Percentiles rank a stretch among this genome's conserved stretches.
These are phyloP conservation scores for Talaromyces sp. DNA, from an alignment of 2,329 filamentous ascomycete genomes.

Conservation along the genomic window DNA sequence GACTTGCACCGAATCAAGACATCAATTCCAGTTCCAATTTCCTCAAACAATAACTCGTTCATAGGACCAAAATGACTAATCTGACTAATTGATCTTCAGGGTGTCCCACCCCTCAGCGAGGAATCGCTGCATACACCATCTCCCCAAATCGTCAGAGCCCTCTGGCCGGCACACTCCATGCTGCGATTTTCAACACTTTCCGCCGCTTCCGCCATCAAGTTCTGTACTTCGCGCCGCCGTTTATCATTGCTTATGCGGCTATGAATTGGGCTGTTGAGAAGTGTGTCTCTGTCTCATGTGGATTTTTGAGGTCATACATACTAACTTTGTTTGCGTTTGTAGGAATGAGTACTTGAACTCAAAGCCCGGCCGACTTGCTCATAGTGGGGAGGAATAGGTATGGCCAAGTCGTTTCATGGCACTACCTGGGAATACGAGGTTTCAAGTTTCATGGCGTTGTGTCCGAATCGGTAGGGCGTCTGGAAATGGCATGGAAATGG, in stretches of 20 bases:
- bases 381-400: constrained; percentile 32
- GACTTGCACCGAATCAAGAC: not conserved
- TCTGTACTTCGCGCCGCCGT: constrained; percentile 79
- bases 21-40: not conserved
- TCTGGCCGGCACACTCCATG: constrained; percentile 71
- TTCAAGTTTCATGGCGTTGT: not conserved
- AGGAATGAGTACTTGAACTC: constrained; percentile 52
- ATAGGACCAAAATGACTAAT: not conserved
- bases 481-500: not conserved
- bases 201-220: constrained; percentile 81
- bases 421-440: not conserved
- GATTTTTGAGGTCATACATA: not conserved
- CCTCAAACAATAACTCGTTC: not conserved
- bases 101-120: constrained; percentile 52
- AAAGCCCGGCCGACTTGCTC: constrained; percentile 43
- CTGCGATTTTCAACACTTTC: constrained; percentile 93
- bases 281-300: constrained; percentile 49
- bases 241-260: constrained; percentile 72
- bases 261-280: constrained; percentile 90
- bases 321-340: constrained; percentile 7
- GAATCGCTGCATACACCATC: constrained; percentile 67
- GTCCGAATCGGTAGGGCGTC: not conserved
- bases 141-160: constrained; percentile 86
- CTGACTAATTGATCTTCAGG: constrained; percentile 20
- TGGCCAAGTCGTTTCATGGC: constrained; percentile 19